Percentiles rank a stretch among this genome's conserved stretches.
phyloP scores from a whole-genome alignment of 495 filamentous ascomycete genomes.

The Penicillium verhagenii region DNA sequence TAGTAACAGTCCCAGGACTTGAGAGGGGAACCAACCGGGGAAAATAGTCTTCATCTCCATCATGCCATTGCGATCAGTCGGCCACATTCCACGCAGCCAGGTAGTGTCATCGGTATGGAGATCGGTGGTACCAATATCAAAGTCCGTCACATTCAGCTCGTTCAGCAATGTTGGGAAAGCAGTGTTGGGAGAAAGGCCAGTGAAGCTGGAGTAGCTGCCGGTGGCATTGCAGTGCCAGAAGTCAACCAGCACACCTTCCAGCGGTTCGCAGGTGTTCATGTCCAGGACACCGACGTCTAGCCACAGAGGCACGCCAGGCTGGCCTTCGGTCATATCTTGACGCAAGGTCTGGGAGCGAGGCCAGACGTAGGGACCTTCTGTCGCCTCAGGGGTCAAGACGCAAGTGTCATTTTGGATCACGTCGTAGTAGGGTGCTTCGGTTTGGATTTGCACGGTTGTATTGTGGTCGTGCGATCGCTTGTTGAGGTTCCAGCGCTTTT shows the following conservation, averaged over 20 bases:
- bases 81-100: slow-evolving; percentile 49
- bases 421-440: slow-evolving; percentile 21
- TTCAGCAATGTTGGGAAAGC: slow-evolving; percentile 17
- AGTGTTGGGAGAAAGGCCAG: slow-evolving; percentile 32
- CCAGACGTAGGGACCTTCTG: slow-evolving; percentile 48
- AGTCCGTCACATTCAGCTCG: slow-evolving; percentile 10
- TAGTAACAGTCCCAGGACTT: no score
- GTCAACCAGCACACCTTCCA: slow-evolving; percentile 52
- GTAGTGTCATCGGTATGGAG: slow-evolving; percentile 35
- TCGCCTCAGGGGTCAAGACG: slow-evolving; percentile 50
- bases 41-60: slow-evolving; percentile 50
- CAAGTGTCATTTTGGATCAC: slow-evolving; percentile 41
- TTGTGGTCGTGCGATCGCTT: background rate
- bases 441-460: background rate
- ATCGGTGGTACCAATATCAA: slow-evolving; percentile 12
- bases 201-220: slow-evolving; percentile 51
- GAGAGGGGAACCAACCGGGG: slow-evolving; percentile 35
- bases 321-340: slow-evolving; percentile 50
- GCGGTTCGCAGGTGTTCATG: slow-evolving; percentile 49
- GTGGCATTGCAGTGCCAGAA: slow-evolving; percentile 51
- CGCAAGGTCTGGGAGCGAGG: slow-evolving; percentile 29
- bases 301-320: slow-evolving; percentile 49
- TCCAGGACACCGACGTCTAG: slow-evolving; percentile 58
- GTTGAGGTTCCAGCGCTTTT: background rate
- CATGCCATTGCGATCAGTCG: slow-evolving; percentile 47